These are phyloP conservation scores for Halophytophthora polymorphica DNA, from an alignment of 352 stramenopile genomes.

Conservation along the genomic window DNA sequence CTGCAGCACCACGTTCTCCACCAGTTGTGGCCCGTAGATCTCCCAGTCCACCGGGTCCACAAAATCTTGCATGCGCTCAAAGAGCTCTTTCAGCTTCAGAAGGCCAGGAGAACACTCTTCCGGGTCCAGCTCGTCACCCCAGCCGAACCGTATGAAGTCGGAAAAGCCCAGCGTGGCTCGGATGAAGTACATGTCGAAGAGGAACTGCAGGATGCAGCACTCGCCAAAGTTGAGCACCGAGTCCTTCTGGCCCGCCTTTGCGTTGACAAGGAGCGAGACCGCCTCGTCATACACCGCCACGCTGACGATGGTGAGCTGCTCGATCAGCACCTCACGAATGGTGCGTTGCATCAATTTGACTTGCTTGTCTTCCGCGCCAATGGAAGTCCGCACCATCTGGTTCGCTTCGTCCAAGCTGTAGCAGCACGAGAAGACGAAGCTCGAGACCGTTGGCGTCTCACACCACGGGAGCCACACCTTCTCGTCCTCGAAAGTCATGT, in stretches of 20 bases:
- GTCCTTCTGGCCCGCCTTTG: slow-evolving; percentile 43
- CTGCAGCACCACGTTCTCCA: slow-evolving; percentile 84
- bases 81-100: slow-evolving; percentile 53
- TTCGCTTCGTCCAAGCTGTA: slow-evolving; percentile 83
- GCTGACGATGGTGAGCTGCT: slow-evolving; percentile 76
- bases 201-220: slow-evolving; percentile 80
- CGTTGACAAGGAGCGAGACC: slow-evolving; percentile 52
- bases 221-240: slow-evolving; percentile 79
- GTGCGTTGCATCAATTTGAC: slow-evolving; percentile 57
- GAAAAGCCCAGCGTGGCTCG: slow-evolving; percentile 79
- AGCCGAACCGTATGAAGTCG: slow-evolving; percentile 86
- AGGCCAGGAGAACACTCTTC: slow-evolving; percentile 53
- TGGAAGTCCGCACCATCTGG: slow-evolving; percentile 44
- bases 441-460: slow-evolving; percentile 78
- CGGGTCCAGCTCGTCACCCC: slow-evolving; percentile 74
- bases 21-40: slow-evolving; percentile 82
- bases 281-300: slow-evolving; percentile 68
- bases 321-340: slow-evolving; percentile 66
- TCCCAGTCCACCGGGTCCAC: slow-evolving; percentile 88
- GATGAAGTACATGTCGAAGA: slow-evolving; percentile 90
- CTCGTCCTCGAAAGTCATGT: slow-evolving; percentile 47
- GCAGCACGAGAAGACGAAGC: slow-evolving; percentile 82
- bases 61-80: slow-evolving; percentile 79
- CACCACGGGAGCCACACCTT: slow-evolving; percentile 86
- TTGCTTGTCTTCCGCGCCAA: slow-evolving; percentile 38